These are phyloP conservation scores for Cladosporium sp. DNA, from an alignment of 2,329 filamentous ascomycete genomes.

Conservation along the genomic window DNA sequence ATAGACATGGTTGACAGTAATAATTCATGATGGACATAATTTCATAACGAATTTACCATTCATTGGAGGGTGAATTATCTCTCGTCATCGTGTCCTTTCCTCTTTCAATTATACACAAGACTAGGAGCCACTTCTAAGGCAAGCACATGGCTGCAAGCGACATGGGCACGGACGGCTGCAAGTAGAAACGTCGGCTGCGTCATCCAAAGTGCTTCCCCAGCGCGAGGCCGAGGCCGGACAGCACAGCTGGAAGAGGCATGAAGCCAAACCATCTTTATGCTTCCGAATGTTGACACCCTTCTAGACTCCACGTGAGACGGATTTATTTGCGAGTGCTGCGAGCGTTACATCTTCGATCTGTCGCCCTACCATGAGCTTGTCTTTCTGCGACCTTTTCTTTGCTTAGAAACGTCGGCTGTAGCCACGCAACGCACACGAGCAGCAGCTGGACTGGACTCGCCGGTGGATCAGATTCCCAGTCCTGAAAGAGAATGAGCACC, in stretches of 20 bases:
- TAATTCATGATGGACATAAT: too few relatives aligned
- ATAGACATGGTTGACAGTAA: too few relatives aligned
- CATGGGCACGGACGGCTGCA: too few relatives aligned
- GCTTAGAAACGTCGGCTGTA: not conserved
- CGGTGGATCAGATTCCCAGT: not conserved
- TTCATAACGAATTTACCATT: too few relatives aligned
- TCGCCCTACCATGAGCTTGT: not conserved
- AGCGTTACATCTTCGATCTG: not conserved
- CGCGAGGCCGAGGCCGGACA: not conserved
- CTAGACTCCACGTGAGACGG: not conserved
- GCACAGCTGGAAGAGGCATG: not conserved
- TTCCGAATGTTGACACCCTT: not conserved
- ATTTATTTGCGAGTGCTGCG: not conserved
- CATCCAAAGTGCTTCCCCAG: conserved; percentile 2
- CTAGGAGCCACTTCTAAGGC: too few relatives aligned
- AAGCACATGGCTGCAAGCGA: not conserved
- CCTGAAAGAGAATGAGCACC: conserved; percentile 41
- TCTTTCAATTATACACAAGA: too few relatives aligned
- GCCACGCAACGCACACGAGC: conserved; percentile 3
- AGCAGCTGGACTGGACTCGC: conserved; percentile 2
- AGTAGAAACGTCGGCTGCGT: not conserved
- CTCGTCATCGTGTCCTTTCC: too few relatives aligned
- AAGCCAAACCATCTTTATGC: not conserved
- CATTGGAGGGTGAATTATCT: too few relatives aligned
- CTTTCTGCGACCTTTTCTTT: not conserved